Conservation (phyloP, 1,284 basidiomycete species). For the Clitocybe nebularis region DNA sequence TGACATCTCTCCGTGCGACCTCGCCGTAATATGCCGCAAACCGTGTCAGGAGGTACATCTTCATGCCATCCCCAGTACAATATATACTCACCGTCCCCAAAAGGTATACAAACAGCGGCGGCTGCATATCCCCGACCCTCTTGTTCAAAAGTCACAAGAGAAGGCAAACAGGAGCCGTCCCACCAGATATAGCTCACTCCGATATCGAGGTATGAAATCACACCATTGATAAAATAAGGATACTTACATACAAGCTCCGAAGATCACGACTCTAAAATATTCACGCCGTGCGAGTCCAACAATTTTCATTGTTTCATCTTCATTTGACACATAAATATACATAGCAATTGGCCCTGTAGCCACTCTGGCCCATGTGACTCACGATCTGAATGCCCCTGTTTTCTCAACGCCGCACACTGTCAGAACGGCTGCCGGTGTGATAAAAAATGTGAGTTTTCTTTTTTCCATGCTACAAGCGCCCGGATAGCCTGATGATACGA, state of each 20-base stretch:
- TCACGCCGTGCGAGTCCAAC: constrained; percentile 33
- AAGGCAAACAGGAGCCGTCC: constrained; percentile 7
- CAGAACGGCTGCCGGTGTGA: constrained; percentile 33
- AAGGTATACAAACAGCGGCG: constrained; percentile 23
- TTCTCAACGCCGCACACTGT: constrained; percentile 32
- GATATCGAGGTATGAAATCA: constrained; percentile 10
- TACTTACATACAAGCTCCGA: neutral
- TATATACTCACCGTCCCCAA: neutral
- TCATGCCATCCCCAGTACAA: neutral
- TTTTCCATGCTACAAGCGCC: neutral
- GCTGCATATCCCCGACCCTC: constrained; percentile 14
- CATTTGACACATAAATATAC: neutral
- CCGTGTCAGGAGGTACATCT: constrained; percentile 43
- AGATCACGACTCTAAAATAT: constrained; percentile 28
- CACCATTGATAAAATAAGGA: neutral
- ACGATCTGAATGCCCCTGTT: constrained; percentile 34
- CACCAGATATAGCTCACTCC: constrained; percentile 5
- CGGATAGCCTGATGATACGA: neutral
- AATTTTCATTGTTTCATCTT: neutral
- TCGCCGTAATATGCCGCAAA: constrained; percentile 41
- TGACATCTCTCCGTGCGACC: constrained; percentile 39
- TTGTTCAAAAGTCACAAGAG: constrained; percentile 3
- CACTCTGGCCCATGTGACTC: constrained; percentile 42
- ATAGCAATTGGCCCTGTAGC: constrained; percentile 34
- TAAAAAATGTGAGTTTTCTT: constrained; percentile 30